Evolutionary conservation across 2,329 filamentous ascomycete species (phyloP), one percentile per base, ranked within the genome.

Genomic region (Sporothrix globosa): DNA sequence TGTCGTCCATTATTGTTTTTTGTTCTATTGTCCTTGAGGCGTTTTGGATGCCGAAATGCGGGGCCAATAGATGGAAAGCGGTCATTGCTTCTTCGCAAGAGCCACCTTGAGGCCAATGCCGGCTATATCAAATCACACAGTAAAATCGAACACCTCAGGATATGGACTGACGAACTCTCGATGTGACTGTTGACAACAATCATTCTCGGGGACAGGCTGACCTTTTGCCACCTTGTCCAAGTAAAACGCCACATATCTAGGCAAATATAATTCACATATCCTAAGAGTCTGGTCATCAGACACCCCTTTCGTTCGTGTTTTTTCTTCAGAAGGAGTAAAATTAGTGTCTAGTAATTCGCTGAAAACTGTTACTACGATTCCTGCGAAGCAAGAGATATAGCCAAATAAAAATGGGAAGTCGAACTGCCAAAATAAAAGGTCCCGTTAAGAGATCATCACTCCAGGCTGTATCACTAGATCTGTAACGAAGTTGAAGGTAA

Each of bases 301-400:
- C 27, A 30, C 19, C 6, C 19, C 39, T 34, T 34, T 34, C 34
- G 34, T 19, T 60, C 34, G 34, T 19, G 41, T 3, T 60, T 60
- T 21, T 60, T 19, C 9, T 1, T 9, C 34, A 9, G 6, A 44
- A n/a, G 24, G 19, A 34, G 14, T 44, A 44, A 66, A 68, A 24
- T 67, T 24, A 41, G 58, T 44, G 13, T 67, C 61, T 34, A 30
- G 58, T 34, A 69, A 56, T 48, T 46, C 65, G 21, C 17, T 21
- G 41, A 53, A 4, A 2, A 44, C 21, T 30, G 11, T 21, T 39
- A 30, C 6, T 17, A 21, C 21, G 3, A 3, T 60, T 21, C 11
- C 50, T 21, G 21, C 21, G 19, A 13, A 27, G 6, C 7, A 41
- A 60, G 56, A 19, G 34, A 34, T 2, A 34, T 34, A 34, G 34